Base-by-base conservation (phyloP, 441 rosid species). In the Aleurites moluccanus region DNA sequence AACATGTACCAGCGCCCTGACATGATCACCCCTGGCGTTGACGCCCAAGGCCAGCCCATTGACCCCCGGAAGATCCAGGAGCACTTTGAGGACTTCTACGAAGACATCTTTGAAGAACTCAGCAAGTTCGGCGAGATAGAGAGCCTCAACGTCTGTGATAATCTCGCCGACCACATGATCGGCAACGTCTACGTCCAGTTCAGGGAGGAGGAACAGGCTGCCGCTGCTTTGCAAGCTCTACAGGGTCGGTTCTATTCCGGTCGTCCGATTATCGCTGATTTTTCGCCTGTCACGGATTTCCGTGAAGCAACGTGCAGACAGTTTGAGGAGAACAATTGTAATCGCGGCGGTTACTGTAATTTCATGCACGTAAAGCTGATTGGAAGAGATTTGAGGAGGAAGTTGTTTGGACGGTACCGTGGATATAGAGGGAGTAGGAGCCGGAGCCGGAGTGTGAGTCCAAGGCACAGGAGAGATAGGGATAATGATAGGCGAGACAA, bases 291-390 rank as follows among this genome's bases (percentile, higher is more conserved):
- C 21, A 90, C 94, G 3, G 97, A 92, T 81, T 92, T 92, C 77
- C 90, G 97, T 3, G 94, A 91, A 83, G 96, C 97, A 8, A 91
- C 94, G 0, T 92, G 98, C 76, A 73, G 98, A 79, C 98, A 89
- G 83, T 89, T 81, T 47, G 98, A 92, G 82, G 93, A 92, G 77
- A 87, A 89, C 74, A 88, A 81, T 70, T 91, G 98, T 73, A 89
- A 88, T 80, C 88, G 94, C 38, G 92, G 90, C 11, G 88, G 90
- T 49, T 86, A 88, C 61, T 88, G 92, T 71, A 88, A 86, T 80
- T 88, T 86, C 70, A 86, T 88, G 91, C 91, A 88, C 72, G 83
- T 88, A 52, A 86, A 88, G 55, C 77, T 80, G 78, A 89, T 76
- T 47, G 76, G 80, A 25, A 85, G 88, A 84, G 89, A 88, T 47